A percentile compares a stretch with the other conserved stretches of the same genome.
These are phyloP conservation scores for Dionaea muscipula DNA, from an alignment of 179 eudicot species.

Conservation along the genomic window DNA sequence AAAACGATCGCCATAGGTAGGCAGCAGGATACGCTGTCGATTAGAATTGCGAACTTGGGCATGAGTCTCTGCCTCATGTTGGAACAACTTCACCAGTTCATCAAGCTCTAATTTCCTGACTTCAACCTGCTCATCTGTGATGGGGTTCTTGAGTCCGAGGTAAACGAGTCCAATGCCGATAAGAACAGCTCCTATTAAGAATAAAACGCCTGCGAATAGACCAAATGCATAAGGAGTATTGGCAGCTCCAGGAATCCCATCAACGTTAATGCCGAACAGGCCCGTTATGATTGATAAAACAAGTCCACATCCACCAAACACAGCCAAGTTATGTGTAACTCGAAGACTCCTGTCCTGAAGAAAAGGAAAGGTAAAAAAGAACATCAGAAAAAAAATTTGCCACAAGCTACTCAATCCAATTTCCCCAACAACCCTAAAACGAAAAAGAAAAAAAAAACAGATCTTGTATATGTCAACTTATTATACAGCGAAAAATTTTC, in stretches of 20 bases:
- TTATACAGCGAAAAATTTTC: too few relatives aligned
- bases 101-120: constrained; percentile 75
- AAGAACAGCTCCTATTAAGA: constrained; percentile 40
- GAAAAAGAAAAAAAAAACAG: too few relatives aligned
- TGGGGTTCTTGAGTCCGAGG: constrained; percentile 66
- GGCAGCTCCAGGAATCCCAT: constrained; percentile 72
- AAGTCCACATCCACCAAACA: constrained; percentile 89
- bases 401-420: neutral
- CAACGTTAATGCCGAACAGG: constrained; percentile 81
- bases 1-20: constrained; percentile 31
- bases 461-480: too few relatives aligned
- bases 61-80: constrained; percentile 91
- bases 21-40: constrained; percentile 34
- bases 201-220: constrained; percentile 53
- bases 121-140: constrained; percentile 57
- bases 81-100: constrained; percentile 76
- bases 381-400: neutral
- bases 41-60: constrained; percentile 61
- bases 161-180: constrained; percentile 59
- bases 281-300: constrained; percentile 76
- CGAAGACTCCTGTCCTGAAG: constrained; percentile 82
- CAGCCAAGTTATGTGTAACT: constrained; percentile 72
- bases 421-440: too few relatives aligned
- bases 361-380: neutral
- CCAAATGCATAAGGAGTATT: constrained; percentile 81